Percentiles rank a stretch among this genome's conserved stretches.
Evolutionary conservation across 2,329 filamentous ascomycete species (phyloP).

Genomic region (Colletotrichum sp.): DNA sequence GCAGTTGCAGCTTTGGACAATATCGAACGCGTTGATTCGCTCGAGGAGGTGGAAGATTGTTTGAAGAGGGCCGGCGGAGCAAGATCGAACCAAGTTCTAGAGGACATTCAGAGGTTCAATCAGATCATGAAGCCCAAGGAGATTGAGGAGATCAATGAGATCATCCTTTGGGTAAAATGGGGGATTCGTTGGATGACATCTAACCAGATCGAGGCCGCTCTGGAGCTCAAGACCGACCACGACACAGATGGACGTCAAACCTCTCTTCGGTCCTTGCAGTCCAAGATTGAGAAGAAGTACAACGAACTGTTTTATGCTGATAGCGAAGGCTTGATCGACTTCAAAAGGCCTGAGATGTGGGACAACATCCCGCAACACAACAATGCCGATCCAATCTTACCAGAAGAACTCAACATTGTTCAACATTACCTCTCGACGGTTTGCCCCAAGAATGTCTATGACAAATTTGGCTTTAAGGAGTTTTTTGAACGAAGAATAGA

Average conservation of each 20-base stretch:
- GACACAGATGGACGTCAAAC: background rate
- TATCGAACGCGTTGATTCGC: slow-evolving; percentile 35
- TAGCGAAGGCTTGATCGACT: background rate
- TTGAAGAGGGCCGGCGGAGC: slow-evolving; percentile 33
- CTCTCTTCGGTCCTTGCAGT: background rate
- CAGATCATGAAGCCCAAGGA: slow-evolving; percentile 34
- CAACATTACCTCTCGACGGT: slow-evolving; percentile 35
- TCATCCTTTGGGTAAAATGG: slow-evolving; percentile 38
- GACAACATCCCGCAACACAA: background rate
- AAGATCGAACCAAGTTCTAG: slow-evolving; percentile 34
- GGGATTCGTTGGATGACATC: slow-evolving; percentile 29
- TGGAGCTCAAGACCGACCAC: background rate
- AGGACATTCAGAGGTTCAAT: slow-evolving; percentile 36
- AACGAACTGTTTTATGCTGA: background rate
- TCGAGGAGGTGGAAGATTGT: slow-evolving; percentile 37
- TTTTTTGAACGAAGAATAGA: slow-evolving; percentile 35
- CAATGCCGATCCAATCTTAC: background rate
- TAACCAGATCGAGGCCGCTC: slow-evolving; percentile 28
- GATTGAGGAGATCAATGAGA: slow-evolving; percentile 41
- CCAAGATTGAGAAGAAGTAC: background rate
- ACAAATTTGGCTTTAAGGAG: slow-evolving; percentile 35
- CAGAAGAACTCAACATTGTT: background rate
- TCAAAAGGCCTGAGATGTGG: background rate
- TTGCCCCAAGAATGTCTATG: slow-evolving; percentile 35
- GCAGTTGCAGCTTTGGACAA: slow-evolving; percentile 25